Evolutionary conservation across 225 moss, liverwort and hornwort genomes (phyloP).

Genomic region (Thuidium tamariscinum): DNA sequence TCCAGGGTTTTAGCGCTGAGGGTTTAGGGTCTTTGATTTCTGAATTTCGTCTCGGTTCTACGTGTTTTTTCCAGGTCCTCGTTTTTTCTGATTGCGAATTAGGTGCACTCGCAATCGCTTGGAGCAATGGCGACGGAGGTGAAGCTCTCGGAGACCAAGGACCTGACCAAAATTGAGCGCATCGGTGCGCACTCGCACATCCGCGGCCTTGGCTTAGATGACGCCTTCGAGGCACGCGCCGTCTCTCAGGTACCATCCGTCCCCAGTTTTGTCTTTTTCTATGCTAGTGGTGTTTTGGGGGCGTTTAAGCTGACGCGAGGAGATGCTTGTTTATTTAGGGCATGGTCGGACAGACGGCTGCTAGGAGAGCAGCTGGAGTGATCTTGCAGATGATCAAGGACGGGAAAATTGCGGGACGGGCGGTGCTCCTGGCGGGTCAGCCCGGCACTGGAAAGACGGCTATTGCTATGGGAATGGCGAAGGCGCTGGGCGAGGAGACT

Average conservation of each 20-base stretch:
- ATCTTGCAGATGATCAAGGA: conserved; percentile 91
- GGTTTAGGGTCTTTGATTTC: too few species aligned
- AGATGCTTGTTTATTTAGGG: conserved; percentile 21
- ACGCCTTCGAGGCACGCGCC: conserved; percentile 59
- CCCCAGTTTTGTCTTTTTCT: background rate
- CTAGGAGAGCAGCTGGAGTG: conserved; percentile 80
- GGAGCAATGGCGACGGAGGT: conserved; percentile 56
- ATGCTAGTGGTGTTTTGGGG: background rate
- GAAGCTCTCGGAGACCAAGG: conserved; percentile 71
- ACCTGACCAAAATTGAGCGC: conserved; percentile 75
- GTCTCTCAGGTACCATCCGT: conserved; percentile 35
- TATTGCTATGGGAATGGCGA: conserved; percentile 89
- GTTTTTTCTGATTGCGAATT: background rate
- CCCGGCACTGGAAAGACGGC: conserved; percentile 86
- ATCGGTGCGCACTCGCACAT: conserved; percentile 91
- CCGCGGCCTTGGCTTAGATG: conserved; percentile 71
- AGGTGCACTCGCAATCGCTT: background rate
- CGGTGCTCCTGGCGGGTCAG: conserved; percentile 72
- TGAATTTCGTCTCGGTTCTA: background rate
- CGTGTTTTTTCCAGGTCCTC: background rate
- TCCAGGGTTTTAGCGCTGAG: too few species aligned
- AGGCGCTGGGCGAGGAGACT: conserved; percentile 77
- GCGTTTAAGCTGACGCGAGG: background rate
- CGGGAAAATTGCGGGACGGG: conserved; percentile 75
- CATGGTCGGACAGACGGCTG: conserved; percentile 81